Evolutionary conservation across 345 rosid species (phyloP).

Genomic region (Conringia planisiliqua): DNA sequence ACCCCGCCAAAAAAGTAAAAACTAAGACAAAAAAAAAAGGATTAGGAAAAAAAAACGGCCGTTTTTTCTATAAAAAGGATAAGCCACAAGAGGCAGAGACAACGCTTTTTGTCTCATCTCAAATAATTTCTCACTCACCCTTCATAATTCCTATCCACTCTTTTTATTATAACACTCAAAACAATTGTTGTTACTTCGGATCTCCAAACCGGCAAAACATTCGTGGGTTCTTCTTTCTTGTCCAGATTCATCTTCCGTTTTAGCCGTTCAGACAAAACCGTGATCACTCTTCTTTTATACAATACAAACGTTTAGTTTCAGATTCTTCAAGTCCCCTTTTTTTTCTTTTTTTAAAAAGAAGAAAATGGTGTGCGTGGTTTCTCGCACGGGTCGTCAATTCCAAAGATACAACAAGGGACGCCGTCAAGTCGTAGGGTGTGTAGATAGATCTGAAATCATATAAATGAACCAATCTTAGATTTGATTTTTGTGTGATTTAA

Average conservation of each 20-base stretch:
- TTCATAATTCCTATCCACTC: constrained; percentile 9
- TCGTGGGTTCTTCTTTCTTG: background rate
- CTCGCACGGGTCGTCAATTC: constrained; percentile 69
- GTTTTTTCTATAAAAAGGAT: constrained; percentile 30
- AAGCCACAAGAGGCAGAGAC: constrained; percentile 22
- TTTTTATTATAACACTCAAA: background rate
- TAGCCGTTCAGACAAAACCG: background rate
- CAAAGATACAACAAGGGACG: constrained; percentile 76
- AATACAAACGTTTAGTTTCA: background rate
- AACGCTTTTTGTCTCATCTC: constrained; percentile 15
- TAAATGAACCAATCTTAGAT: background rate
- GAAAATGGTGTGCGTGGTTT: constrained; percentile 55
- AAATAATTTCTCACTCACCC: constrained; percentile 3
- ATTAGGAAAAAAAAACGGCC: background rate
- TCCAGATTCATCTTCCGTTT: background rate
- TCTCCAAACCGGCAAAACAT: background rate
- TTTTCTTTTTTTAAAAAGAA: background rate
- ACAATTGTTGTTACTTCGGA: background rate
- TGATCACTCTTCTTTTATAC: background rate
- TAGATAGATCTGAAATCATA: background rate
- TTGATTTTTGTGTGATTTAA: background rate
- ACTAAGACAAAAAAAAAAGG: background rate
- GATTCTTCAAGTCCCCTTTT: background rate
- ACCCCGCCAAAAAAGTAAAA: background rate
- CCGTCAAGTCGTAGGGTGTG: constrained; percentile 88